Base-by-base conservation (phyloP, 1,284 basidiomycete species). In the Bondarzewia mesenterica region DNA sequence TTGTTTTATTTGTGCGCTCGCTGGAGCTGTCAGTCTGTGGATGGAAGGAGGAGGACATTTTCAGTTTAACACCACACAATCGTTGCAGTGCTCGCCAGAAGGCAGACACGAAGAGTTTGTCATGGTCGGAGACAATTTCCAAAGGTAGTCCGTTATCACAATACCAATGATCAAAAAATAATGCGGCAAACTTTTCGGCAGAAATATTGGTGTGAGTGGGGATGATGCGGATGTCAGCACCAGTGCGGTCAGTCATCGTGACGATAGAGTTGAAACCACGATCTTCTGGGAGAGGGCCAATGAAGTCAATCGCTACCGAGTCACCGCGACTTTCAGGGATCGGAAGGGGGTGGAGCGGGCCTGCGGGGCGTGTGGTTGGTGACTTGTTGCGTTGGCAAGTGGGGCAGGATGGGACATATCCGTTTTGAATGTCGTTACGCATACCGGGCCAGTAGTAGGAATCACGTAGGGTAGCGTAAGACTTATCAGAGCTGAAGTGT, bases 261-360 rank as follows among this genome's bases (percentile, higher is more conserved):
- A 51, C 16, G 5, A 57, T 48, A 16, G 22, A 39, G 50, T 60
- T 49, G 39, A 39, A 50, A 14, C 53, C 54, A 1, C 43, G 23
- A 36, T 57, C 55, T 14, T 46, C 29, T 0, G 55, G 58, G 1
- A 69, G 52, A 0, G 61, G 64, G 2, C 65, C 61, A 10, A 68
- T 58, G 42, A 67, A 65, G 43, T 69, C 65, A 15, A 68, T 59
- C 0, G 54, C 54, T 0, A 66, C 54, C n/a, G 41, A 47, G 36
- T 58, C 51, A 3, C 45, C 43, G 1, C 58, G 57, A 2, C 47
- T 20, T 8, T 49, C 46, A 5, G 63, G 60, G 1, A 64, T 46
- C 2, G 56, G 57, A 1, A 57, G 52, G 8, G 57, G 49, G 25
- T 59, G 57, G 2, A 59, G 39, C 1, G 52, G 54, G 5, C 56